phyloP scores from a whole-genome alignment of 305 asterid species.

The Plantago coronopus region DNA sequence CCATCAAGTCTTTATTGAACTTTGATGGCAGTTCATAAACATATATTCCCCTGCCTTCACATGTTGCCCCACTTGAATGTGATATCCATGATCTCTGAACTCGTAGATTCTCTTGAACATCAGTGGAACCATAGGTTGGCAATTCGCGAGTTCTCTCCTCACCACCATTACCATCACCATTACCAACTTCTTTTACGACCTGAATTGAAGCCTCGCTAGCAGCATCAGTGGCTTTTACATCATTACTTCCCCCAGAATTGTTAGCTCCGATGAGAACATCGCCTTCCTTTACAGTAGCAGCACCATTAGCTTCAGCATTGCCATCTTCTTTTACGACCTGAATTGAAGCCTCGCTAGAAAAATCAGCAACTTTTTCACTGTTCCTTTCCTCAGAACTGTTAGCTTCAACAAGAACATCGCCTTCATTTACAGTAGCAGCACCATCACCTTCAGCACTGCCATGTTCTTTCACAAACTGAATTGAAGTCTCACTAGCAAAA shows the following conservation, averaged over 20 bases:
- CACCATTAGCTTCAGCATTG: constrained; percentile 6
- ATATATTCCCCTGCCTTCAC: constrained; percentile 47
- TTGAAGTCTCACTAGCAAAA: background rate
- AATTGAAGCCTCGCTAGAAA: constrained; percentile 1
- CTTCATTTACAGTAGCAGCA: no score
- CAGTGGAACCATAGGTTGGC: constrained; percentile 28
- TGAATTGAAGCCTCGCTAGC: background rate
- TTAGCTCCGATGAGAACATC: background rate
- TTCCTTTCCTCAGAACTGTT: background rate
- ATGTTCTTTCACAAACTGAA: background rate
- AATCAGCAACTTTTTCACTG: background rate
- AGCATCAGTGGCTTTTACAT: background rate
- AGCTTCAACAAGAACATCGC: constrained; percentile 8
- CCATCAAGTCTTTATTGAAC: constrained; percentile 57
- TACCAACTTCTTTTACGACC: background rate
- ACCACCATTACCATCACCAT: constrained; percentile 10
- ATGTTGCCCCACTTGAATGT: constrained; percentile 17
- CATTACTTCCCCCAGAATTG: no score
- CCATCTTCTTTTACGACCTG: background rate
- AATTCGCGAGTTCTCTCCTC: constrained; percentile 22
- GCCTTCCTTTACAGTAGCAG: constrained; percentile 5
- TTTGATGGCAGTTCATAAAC: constrained; percentile 66
- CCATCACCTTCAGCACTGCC: constrained; percentile 6
- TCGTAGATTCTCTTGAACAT: constrained; percentile 37
- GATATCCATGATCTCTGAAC: constrained; percentile 53